phyloP scores from a whole-genome alignment of 305 asterid genomes.

The Withania somnifera region DNA sequence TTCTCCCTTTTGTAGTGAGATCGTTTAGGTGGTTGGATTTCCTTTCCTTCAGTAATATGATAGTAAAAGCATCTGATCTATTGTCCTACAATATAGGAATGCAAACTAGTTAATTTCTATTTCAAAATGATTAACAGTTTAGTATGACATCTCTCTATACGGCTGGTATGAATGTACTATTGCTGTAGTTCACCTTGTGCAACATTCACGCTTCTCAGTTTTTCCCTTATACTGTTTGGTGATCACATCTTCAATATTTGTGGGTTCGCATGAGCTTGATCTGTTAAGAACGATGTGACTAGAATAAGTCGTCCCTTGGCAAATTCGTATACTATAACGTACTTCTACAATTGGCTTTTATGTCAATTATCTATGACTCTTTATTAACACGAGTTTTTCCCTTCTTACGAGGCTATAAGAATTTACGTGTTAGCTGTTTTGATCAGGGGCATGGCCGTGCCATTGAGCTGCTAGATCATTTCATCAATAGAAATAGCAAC shows the following conservation, averaged over 20 bases:
- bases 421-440: background rate
- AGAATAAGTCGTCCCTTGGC: background rate
- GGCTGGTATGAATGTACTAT: background rate
- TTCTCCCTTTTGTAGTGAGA: background rate
- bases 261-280: background rate
- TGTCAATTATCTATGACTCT: background rate
- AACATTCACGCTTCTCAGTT: background rate
- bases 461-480: background rate
- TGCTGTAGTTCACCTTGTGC: background rate
- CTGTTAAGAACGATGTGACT: background rate
- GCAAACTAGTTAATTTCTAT: background rate
- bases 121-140: background rate
- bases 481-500: background rate
- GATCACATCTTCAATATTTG: background rate
- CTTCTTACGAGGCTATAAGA: background rate
- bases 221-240: background rate
- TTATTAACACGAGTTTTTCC: background rate
- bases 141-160: no score
- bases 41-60: background rate
- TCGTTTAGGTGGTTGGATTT: background rate
- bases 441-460: background rate
- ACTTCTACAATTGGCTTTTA: background rate
- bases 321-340: background rate
- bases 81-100: background rate
- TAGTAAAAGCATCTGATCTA: background rate